These are phyloP conservation scores for Limnanthes douglasii DNA, from an alignment of 345 rosid genomes.

Conservation along the genomic window DNA sequence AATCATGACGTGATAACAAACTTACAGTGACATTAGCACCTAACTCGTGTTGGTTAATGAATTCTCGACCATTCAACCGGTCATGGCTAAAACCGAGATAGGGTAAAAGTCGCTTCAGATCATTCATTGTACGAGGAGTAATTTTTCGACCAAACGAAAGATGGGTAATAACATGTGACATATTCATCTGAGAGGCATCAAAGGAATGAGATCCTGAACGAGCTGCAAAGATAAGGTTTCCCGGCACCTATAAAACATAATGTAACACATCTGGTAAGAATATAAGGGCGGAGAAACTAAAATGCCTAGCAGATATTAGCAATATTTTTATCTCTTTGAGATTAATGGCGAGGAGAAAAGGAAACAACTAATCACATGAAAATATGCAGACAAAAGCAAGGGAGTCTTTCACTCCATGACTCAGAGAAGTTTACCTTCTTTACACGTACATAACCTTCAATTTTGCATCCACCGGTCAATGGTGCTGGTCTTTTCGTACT, in stretches of 20 bases:
- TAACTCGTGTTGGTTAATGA: slow-evolving; percentile 58
- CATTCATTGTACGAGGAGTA: slow-evolving; percentile 39
- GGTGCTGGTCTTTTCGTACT: slow-evolving; percentile 42
- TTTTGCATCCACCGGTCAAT: slow-evolving; percentile 79
- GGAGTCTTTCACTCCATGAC: no score
- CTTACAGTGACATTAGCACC: slow-evolving; percentile 97
- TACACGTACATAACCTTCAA: slow-evolving; percentile 92
- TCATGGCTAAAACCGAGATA: slow-evolving; percentile 71
- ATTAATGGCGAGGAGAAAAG: background rate
- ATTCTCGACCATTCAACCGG: slow-evolving; percentile 63
- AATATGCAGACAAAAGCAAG: slow-evolving; percentile 3
- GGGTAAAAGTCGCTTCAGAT: slow-evolving; percentile 57
- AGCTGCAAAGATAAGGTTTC: slow-evolving; percentile 81
- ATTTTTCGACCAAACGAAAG: slow-evolving; percentile 75
- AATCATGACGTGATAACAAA: slow-evolving; percentile 8
- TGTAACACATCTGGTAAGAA: background rate
- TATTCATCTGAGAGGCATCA: slow-evolving; percentile 78
- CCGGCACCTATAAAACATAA: slow-evolving; percentile 70
- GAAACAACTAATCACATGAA: no score
- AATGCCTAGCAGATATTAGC: background rate
- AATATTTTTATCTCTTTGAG: background rate
- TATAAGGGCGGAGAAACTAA: background rate
- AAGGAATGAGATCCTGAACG: slow-evolving; percentile 89
- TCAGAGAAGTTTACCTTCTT: slow-evolving; percentile 49
- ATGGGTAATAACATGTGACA: slow-evolving; percentile 90